These are phyloP conservation scores for Clonostachys rhizophaga DNA, from an alignment of 2,329 filamentous ascomycete species.

Conservation along the genomic window DNA sequence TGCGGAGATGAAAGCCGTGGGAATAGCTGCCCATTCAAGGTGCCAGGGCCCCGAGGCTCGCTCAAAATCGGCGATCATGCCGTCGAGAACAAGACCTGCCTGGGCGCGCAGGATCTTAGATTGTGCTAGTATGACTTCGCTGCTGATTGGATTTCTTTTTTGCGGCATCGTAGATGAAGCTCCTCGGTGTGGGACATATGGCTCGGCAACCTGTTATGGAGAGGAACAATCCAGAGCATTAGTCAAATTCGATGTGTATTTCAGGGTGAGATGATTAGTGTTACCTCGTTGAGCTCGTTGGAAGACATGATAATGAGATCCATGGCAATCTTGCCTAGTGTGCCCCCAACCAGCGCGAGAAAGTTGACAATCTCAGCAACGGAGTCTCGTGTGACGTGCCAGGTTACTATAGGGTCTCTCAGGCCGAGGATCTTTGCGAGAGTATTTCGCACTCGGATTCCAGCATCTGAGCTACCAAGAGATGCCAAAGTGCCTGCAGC, in stretches of 20 bases:
- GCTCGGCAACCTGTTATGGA: conserved; percentile 36
- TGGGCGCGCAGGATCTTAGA: conserved; percentile 48
- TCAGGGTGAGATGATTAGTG: too few relatives aligned
- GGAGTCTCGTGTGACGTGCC: conserved; percentile 50
- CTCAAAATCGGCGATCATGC: conserved; percentile 54
- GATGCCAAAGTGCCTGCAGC: conserved; percentile 51
- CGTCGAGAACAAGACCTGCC: conserved; percentile 45
- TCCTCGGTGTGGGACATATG: conserved; percentile 48
- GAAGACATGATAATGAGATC: conserved; percentile 55
- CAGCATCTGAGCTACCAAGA: conserved; percentile 38
- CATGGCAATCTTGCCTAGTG: conserved; percentile 48
- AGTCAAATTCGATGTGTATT: too few relatives aligned
- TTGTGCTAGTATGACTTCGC: conserved; percentile 48
- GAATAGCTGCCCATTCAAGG: conserved; percentile 52
- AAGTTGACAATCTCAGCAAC: conserved; percentile 49
- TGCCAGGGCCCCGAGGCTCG: conserved; percentile 55
- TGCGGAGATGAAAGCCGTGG: conserved; percentile 46
- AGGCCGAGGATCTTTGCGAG: conserved; percentile 43
- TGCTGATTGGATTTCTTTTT: conserved; percentile 54
- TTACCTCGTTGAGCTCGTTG: conserved; percentile 35
- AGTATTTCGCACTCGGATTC: conserved; percentile 40
- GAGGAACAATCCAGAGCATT: too few relatives aligned
- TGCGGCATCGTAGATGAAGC: conserved; percentile 54
- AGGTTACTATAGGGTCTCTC: conserved; percentile 45
- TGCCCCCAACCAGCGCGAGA: conserved; percentile 46